phyloP scores from a whole-genome alignment of 768 basidiomycete species.

The Pisolithus microcarpus region DNA sequence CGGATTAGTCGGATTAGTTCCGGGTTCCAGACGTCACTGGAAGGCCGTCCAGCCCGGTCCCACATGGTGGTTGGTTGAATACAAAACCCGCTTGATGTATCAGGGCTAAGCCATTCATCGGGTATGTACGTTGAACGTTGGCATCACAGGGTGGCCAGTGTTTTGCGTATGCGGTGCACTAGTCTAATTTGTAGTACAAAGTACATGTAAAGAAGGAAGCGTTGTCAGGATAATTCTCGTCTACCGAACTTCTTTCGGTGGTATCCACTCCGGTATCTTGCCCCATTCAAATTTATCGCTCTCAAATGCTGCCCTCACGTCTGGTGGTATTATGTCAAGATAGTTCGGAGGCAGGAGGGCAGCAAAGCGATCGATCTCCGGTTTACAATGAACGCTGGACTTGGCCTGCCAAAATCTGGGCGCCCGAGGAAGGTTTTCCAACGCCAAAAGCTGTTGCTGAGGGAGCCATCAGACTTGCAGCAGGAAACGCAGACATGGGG shows the following conservation, averaged over 20 bases:
- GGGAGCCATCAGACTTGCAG: constrained; percentile 18
- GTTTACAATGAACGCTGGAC: constrained; percentile 29
- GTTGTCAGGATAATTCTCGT: not conserved
- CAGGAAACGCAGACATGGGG: constrained; percentile 16
- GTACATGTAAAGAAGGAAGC: not conserved
- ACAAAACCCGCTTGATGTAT: constrained; percentile 10
- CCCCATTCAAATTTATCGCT: constrained; percentile 58
- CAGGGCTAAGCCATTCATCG: constrained; percentile 2
- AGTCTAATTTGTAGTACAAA: not conserved
- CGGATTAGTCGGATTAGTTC: not conserved
- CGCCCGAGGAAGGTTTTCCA: constrained; percentile 15
- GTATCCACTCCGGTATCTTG: constrained; percentile 68
- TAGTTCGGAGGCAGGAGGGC: constrained; percentile 53
- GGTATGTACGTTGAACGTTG: too few species aligned
- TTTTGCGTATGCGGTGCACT: not conserved
- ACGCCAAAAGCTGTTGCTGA: constrained; percentile 19
- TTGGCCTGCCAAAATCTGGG: constrained; percentile 32
- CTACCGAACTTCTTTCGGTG: constrained; percentile 54
- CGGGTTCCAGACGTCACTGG: too few species aligned
- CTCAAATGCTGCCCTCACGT: constrained; percentile 47
- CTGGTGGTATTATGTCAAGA: constrained; percentile 42
- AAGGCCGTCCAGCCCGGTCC: too few species aligned
- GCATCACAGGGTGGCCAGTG: not conserved
- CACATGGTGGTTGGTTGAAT: too few species aligned
- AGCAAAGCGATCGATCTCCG: constrained; percentile 51